Evolutionary conservation across 306 rosid species (phyloP).

Genomic region (Clitoria ternatea): DNA sequence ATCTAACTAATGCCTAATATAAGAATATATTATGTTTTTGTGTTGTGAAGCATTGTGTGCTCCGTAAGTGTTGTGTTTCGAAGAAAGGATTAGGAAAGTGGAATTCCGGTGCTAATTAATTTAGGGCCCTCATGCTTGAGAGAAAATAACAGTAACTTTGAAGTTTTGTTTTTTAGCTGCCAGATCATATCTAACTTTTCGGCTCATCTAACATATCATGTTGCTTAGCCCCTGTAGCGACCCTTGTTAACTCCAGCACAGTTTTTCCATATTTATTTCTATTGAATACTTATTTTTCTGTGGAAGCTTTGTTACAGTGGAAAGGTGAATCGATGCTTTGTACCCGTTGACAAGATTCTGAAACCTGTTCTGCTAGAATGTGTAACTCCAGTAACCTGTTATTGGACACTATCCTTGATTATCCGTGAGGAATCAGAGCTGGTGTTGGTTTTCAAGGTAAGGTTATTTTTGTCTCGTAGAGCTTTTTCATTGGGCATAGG

Average conservation of each 20-base stretch:
- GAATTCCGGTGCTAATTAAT: background rate
- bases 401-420: conserved; percentile 78
- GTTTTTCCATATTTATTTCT: background rate
- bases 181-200: conserved; percentile 11
- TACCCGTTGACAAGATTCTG: conserved; percentile 73
- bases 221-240: conserved; percentile 1
- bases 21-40: background rate
- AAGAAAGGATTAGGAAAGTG: background rate
- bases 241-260: background rate
- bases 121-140: conserved; percentile 14
- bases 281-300: background rate
- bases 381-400: conserved; percentile 89
- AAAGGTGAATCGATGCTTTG: conserved; percentile 56
- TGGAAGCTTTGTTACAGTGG: conserved; percentile 42
- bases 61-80: background rate
- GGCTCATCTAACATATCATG: conserved; percentile 3
- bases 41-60: background rate
- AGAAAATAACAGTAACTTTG: background rate
- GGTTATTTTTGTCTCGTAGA: background rate
- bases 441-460: conserved; percentile 72
- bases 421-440: conserved; percentile 58
- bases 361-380: conserved; percentile 77
- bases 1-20: background rate
- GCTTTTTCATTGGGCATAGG: background rate
- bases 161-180: background rate